These are phyloP conservation scores for Knoxdaviesia proteae DNA, from an alignment of 2,329 filamentous ascomycete genomes.

Conservation along the genomic window DNA sequence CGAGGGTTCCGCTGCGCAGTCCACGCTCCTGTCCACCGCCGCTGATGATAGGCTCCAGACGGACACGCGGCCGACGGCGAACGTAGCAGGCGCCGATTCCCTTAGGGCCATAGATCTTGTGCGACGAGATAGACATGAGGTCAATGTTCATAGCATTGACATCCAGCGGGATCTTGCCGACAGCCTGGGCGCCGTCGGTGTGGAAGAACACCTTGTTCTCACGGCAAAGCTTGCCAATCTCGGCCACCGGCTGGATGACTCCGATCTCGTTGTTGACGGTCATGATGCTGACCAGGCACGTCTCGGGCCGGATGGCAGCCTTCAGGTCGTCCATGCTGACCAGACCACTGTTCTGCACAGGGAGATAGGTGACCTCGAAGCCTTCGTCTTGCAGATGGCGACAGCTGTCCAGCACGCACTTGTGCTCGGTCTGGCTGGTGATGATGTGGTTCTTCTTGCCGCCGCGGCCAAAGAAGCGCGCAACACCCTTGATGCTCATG, in stretches of 20 bases:
- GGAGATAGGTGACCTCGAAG: slow-evolving; percentile 90
- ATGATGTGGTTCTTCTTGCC: slow-evolving; percentile 97
- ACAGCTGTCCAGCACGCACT: slow-evolving; percentile 95
- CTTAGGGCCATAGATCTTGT: slow-evolving; percentile 98
- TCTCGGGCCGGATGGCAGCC: slow-evolving; percentile 77
- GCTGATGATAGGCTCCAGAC: slow-evolving; percentile 86
- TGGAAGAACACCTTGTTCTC: slow-evolving; percentile 95
- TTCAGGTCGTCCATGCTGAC: slow-evolving; percentile 68
- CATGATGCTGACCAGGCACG: slow-evolving; percentile 89
- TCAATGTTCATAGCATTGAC: slow-evolving; percentile 98
- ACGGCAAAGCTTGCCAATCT: slow-evolving; percentile 84
- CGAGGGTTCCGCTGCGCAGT: slow-evolving; percentile 79
- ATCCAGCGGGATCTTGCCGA: slow-evolving; percentile 94
- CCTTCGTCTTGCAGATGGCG: slow-evolving; percentile 92
- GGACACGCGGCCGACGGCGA: slow-evolving; percentile 74
- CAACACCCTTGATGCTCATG: slow-evolving; percentile 98
- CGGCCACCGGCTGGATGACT: slow-evolving; percentile 86
- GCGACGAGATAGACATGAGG: slow-evolving; percentile 93
- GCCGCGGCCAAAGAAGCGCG: slow-evolving; percentile 75
- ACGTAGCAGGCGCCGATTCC: slow-evolving; percentile 94
- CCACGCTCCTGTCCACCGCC: slow-evolving; percentile 94
- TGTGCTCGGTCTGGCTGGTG: slow-evolving; percentile 94
- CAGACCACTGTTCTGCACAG: slow-evolving; percentile 72
- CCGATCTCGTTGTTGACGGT: slow-evolving; percentile 98
- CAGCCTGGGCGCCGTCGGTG: slow-evolving; percentile 86